These are phyloP conservation scores for Nothomitra cinnamomea DNA, from an alignment of 2,329 filamentous ascomycete species.

Conservation along the genomic window DNA sequence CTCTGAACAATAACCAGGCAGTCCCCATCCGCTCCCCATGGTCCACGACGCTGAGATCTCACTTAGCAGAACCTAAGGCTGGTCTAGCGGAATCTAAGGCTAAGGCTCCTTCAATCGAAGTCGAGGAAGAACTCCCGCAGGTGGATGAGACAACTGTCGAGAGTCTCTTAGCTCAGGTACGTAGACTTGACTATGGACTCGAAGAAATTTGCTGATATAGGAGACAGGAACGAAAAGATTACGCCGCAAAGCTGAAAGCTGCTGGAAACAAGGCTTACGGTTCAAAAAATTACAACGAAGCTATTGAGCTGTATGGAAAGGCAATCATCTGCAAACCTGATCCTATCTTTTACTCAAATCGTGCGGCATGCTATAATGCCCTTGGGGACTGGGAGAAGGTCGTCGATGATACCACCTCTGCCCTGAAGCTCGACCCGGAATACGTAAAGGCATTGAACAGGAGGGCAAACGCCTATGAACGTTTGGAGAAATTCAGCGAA, in stretches of 20 bases:
- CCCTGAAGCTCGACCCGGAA: slow-evolving; percentile 80
- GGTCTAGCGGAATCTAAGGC: not conserved
- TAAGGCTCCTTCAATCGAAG: slow-evolving; percentile 16
- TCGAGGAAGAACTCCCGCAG: slow-evolving; percentile 30
- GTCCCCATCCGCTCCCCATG: slow-evolving; percentile 16
- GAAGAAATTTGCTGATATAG: slow-evolving; percentile 17
- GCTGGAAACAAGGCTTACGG: slow-evolving; percentile 94
- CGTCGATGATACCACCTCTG: slow-evolving; percentile 89
- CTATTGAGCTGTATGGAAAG: slow-evolving; percentile 89
- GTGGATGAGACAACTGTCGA: slow-evolving; percentile 29
- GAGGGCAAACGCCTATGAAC: slow-evolving; percentile 90
- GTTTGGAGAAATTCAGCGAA: slow-evolving; percentile 78
- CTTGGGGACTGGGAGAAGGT: slow-evolving; percentile 89
- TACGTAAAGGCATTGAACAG: slow-evolving; percentile 98
- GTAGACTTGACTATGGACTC: not conserved
- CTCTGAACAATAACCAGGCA: slow-evolving; percentile 19
- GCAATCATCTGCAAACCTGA: slow-evolving; percentile 95
- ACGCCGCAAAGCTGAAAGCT: slow-evolving; percentile 81
- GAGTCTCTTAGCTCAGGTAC: slow-evolving; percentile 26
- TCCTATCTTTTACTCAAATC: slow-evolving; percentile 97
- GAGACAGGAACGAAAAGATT: slow-evolving; percentile 63
- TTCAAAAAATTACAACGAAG: slow-evolving; percentile 79
- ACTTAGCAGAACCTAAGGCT: not conserved
- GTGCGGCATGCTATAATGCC: slow-evolving; percentile 92
- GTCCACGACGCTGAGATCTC: not conserved